phyloP scores from a whole-genome alignment of 2,329 filamentous ascomycete species.

The Tolypocladium album region DNA sequence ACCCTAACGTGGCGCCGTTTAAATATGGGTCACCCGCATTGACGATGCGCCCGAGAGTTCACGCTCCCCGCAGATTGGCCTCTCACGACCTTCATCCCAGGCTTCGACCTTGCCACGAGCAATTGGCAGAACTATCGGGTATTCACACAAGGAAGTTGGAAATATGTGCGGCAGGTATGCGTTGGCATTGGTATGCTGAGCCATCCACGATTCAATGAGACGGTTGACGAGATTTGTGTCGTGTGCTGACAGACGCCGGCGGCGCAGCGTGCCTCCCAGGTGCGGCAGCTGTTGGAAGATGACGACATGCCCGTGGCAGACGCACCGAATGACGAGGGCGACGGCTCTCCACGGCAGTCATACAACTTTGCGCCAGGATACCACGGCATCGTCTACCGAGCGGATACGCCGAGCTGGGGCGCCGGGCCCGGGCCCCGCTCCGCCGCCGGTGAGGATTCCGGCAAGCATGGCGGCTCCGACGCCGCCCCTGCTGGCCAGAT shows the following conservation, averaged over 20 bases:
- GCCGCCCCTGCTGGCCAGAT: slow-evolving; percentile 13
- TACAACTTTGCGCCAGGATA: slow-evolving; percentile 93
- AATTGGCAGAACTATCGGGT: not conserved
- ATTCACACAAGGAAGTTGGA: not conserved
- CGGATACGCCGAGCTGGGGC: slow-evolving; percentile 55
- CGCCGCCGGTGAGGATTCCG: not conserved
- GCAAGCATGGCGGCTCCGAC: not conserved
- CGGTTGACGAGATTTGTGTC: not conserved
- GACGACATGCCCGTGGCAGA: slow-evolving; percentile 65
- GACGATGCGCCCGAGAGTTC: not conserved
- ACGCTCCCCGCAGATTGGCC: not conserved
- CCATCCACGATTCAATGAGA: not conserved
- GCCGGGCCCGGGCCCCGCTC: slow-evolving; percentile 26
- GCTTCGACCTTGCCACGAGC: not conserved
- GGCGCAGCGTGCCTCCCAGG: slow-evolving; percentile 60
- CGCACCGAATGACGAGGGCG: slow-evolving; percentile 58
- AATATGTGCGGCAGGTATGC: slow-evolving; percentile 27
- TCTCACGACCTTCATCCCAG: not conserved
- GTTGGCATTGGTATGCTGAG: slow-evolving; percentile 18
- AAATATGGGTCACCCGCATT: not conserved
- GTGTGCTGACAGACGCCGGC: not conserved
- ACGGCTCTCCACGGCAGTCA: slow-evolving; percentile 53
- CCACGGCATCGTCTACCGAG: slow-evolving; percentile 76
- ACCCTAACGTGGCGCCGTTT: not conserved
- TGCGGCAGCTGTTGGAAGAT: slow-evolving; percentile 62